Evolutionary conservation across 441 rosid species (phyloP), one percentile per base, ranked within the genome.

Genomic region (Gossypium davidsonii): DNA sequence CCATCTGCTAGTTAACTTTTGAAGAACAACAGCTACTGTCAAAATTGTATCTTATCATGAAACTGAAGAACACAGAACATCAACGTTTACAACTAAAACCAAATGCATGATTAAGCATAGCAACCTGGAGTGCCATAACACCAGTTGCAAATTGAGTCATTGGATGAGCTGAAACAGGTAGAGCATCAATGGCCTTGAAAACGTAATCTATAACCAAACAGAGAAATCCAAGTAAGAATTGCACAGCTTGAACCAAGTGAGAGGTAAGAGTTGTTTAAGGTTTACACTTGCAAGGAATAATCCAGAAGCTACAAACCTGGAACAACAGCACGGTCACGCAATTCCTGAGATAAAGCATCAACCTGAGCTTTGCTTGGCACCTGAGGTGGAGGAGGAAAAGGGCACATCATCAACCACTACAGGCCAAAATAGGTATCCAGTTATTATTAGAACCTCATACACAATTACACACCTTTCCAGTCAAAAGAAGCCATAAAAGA

Each of bases 81-180:
- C 70, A 44, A 66, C 7, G 6, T 46, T 46, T n/a, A 21, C 48
- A 12, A 44, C 70, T 46, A 18, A 70, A 53, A 70, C 51, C 63
- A 55, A 34, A 70, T n/a, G 52, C 49, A 37, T 17, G 12, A 70
- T 37, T 70, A 46, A 67, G 46, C 46, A 51, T 26, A 60, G 49
- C 58, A 74, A 94, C 98, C 97, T 92, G 99, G 61, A 94, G 97
- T 58, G 96, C 97, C 99, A 94, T 92, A 70, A 94, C 98, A 78
- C 99, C 98, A 18, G 90, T 81, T 53, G 89, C 81, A 84, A 92
- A 92, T 76, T 94, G 97, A 73, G 98, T 91, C 99, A 94, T 94
- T 31, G 99, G 98, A 84, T 94, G 97, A 73, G 99, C 90, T 12
- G 90, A 83, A 11, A 78, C 79, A 71, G 97, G 97, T 74, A 92